Evolutionary conservation across 176 grass and related monocot genomes (phyloP).

Genomic region (Elymus sibiricus): DNA sequence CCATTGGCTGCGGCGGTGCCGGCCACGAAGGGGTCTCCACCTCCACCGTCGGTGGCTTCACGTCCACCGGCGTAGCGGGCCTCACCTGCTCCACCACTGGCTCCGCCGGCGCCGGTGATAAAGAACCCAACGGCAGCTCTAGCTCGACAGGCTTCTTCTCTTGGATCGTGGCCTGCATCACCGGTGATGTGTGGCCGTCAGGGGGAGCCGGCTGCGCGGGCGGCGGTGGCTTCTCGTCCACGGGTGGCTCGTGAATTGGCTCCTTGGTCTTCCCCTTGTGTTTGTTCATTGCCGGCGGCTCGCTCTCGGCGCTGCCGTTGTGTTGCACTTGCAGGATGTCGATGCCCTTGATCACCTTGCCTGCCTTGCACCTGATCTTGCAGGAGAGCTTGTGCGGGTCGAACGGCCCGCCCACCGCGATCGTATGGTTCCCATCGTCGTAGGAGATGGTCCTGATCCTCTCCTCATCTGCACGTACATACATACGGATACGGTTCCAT

Average conservation of each 20-base stretch:
- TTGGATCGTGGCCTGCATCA: background rate
- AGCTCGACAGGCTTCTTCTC: constrained; percentile 15
- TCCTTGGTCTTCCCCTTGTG: background rate
- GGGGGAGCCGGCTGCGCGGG: background rate
- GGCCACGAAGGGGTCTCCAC: constrained; percentile 42
- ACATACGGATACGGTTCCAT: background rate
- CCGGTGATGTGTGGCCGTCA: background rate
- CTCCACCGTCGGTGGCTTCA: constrained; percentile 9
- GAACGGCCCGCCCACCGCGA: constrained; percentile 58
- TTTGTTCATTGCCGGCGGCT: background rate
- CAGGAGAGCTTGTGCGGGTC: constrained; percentile 45
- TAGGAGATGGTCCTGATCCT: constrained; percentile 53
- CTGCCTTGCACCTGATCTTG: constrained; percentile 56
- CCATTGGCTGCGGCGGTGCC: background rate
- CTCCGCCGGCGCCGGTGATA: background rate
- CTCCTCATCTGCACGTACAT: constrained; percentile 28
- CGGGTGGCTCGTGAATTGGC: background rate
- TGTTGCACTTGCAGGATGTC: constrained; percentile 37
- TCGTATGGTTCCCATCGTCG: constrained; percentile 44
- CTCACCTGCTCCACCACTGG: background rate
- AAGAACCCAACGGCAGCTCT: background rate
- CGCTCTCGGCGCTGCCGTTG: background rate
- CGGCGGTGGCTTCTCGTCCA: background rate
- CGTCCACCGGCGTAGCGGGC: background rate
- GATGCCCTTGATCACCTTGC: constrained; percentile 52